These are phyloP conservation scores for Calonectria fujianensis DNA, from an alignment of 2,329 filamentous ascomycete genomes.

Conservation along the genomic window DNA sequence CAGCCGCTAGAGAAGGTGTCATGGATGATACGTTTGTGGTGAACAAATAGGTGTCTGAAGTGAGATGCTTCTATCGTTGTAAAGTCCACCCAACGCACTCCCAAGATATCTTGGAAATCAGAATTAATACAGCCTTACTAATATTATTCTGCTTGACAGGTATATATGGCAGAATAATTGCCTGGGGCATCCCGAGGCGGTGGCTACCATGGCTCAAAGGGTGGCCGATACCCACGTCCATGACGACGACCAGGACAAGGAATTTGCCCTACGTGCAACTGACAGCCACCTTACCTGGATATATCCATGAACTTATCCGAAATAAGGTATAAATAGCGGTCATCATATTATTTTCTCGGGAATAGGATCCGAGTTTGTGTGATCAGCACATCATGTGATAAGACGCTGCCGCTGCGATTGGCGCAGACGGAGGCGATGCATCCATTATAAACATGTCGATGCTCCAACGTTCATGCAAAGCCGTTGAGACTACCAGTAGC, in stretches of 20 bases:
- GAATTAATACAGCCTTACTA: neutral
- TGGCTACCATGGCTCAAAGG: neutral
- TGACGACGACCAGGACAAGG: neutral
- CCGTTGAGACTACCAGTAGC: neutral
- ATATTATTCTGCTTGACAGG: neutral
- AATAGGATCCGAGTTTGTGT: slow-evolving; percentile 12
- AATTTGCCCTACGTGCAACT: neutral
- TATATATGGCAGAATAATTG: neutral
- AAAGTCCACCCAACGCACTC: neutral
- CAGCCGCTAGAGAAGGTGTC: neutral
- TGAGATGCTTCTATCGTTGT: neutral
- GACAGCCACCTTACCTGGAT: neutral
- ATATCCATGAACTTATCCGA: neutral
- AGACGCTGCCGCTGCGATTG: neutral
- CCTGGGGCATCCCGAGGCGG: neutral
- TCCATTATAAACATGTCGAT: neutral
- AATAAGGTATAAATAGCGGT: neutral
- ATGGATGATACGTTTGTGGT: neutral
- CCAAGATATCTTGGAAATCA: neutral
- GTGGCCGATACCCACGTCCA: slow-evolving; percentile 14
- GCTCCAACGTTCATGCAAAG: slow-evolving; percentile 13
- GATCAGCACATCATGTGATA: neutral
- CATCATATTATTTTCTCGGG: slow-evolving; percentile 2
- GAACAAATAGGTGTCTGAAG: neutral
- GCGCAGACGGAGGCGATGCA: neutral